Base-by-base conservation (phyloP, 257 asterid species). In the Leonotis leonurus region DNA sequence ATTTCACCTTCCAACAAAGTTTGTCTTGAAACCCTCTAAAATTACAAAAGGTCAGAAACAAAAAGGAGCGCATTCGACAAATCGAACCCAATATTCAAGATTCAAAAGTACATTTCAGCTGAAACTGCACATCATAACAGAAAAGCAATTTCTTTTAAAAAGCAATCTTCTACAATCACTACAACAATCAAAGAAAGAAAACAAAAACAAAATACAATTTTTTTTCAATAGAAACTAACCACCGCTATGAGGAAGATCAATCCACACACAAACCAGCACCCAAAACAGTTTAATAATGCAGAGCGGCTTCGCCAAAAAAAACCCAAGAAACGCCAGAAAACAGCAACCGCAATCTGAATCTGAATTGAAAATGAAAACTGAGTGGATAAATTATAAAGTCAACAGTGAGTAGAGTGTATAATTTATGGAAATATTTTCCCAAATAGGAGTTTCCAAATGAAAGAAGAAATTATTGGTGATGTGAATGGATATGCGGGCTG, bases 351-450 rank as follows among this genome's bases (percentile, higher is more conserved):
- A 72, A 56, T 65, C 80, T 50, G 74, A 70, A 29, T 71, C 37
- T 50, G 74, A 70, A 29, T 71, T 11, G 74, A 48, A 22, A 48
- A 29, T 27, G 59, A 45, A 52, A n/a, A 49, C 64, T 58, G 58
- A 74, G 67, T 75, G 85, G 77, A 82, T 69, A 56, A 65, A 68
- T 21, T 44, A 36, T 22, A 49, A 14, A 18, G 8, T 48, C 20
- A 62, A 52, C 20, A 62, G 53, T 56, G 51, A 12, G 37, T 8
- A 57, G 51, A 70, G 58, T 21, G 60, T 69, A 20, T 33, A 73
- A 32, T 24, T 68, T 64, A 43, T 30, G 43, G 70, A 60, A 59
- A 44, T 21, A 45, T 72, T 53, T 58, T 45, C 40, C 4, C 60
- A 7, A 44, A 33, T 46, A 5, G 62, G 63, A 73, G 57, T 64